phyloP scores from a whole-genome alignment of 2,329 filamentous ascomycete genomes.

The Epichloe aotearoae region DNA sequence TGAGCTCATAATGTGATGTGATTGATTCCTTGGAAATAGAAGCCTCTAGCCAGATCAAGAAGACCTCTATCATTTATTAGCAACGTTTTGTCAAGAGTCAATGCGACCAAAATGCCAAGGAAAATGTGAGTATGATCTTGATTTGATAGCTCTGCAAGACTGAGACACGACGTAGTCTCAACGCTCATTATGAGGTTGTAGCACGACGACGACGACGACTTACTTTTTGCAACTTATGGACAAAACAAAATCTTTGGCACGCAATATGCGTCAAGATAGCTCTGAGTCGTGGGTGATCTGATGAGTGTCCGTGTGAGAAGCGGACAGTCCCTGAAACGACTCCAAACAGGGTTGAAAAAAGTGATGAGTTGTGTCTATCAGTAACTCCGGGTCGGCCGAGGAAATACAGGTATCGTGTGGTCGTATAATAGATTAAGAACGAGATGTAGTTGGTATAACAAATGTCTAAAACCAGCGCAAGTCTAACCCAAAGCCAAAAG shows the following conservation, averaged over 20 bases:
- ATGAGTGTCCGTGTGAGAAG: not conserved
- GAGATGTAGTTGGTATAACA: constrained; percentile 11
- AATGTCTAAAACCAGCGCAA: constrained; percentile 25
- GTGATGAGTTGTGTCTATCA: constrained; percentile 3
- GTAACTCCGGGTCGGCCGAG: constrained; percentile 10
- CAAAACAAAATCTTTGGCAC: constrained; percentile 13
- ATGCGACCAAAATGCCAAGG: not conserved
- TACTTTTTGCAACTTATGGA: not conserved
- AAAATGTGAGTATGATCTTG: no score
- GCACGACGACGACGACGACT: not conserved
- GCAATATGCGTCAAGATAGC: constrained; percentile 16
- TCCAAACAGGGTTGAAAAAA: not conserved
- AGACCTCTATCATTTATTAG: not conserved
- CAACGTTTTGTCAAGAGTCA: not conserved
- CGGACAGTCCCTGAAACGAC: not conserved
- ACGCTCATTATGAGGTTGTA: not conserved
- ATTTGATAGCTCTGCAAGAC: no score
- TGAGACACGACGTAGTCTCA: not conserved
- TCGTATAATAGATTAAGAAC: constrained; percentile 9
- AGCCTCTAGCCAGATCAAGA: not conserved
- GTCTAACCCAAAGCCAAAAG: constrained; percentile 24
- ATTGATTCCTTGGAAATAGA: not conserved
- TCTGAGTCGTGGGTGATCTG: constrained; percentile 8
- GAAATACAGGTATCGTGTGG: constrained; percentile 10
- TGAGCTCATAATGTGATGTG: constrained; percentile 33